Evolutionary conservation across 208 protist species (phyloP).

Genomic region (Crithidia mellificae): DNA sequence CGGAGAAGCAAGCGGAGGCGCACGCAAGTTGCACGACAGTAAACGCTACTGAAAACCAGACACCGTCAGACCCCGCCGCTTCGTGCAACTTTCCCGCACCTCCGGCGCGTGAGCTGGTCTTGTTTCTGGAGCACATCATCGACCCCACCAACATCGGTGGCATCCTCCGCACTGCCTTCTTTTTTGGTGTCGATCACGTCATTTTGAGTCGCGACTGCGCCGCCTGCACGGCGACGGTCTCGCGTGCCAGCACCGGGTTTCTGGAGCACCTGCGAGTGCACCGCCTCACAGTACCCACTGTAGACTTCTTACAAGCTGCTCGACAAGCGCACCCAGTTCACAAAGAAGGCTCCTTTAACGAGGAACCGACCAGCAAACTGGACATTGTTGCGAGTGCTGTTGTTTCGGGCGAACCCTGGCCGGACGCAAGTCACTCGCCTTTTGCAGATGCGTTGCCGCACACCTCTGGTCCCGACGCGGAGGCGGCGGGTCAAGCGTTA

Average conservation of each 20-base stretch:
- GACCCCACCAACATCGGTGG: slow-evolving; percentile 80
- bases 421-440: too few relatives aligned
- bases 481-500: too few relatives aligned
- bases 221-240: slow-evolving; percentile 67
- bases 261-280: slow-evolving; percentile 74
- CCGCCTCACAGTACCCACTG: slow-evolving; percentile 35
- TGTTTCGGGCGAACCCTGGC: neutral
- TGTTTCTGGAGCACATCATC: slow-evolving; percentile 79
- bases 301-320: slow-evolving; percentile 36
- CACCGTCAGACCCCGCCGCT: too few relatives aligned
- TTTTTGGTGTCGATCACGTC: slow-evolving; percentile 64
- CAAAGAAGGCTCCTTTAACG: too few relatives aligned
- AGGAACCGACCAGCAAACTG: slow-evolving; percentile 6
- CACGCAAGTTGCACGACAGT: too few relatives aligned
- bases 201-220: slow-evolving; percentile 65
- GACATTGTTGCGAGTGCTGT: slow-evolving; percentile 32
- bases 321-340: neutral
- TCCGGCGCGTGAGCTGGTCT: slow-evolving; percentile 13
- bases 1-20: neutral
- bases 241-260: slow-evolving; percentile 72
- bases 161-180: slow-evolving; percentile 76
- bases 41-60: too few relatives aligned
- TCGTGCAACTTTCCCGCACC: neutral
- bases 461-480: too few relatives aligned
- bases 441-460: too few relatives aligned